Conservation (phyloP, 1,139 yeast species). For the Debaryomycetaceae sp. region DNA sequence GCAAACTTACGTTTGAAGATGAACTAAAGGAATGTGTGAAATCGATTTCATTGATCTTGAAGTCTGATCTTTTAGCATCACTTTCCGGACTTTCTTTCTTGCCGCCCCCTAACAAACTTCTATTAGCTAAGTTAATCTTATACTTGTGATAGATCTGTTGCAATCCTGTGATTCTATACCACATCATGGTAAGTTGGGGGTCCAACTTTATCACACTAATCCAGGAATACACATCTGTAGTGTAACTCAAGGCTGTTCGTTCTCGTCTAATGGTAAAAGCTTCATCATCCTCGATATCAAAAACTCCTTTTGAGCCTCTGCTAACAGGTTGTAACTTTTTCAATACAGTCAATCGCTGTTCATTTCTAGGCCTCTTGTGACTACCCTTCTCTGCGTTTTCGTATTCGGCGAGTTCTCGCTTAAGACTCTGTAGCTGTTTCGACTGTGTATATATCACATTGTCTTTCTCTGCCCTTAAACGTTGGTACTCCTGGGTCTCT, state of each 20-base stretch:
- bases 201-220: conserved; percentile 38
- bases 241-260: neutral
- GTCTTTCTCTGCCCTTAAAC: neutral
- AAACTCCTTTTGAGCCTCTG: neutral
- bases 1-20: neutral
- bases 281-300: neutral
- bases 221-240: conserved; percentile 34
- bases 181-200: conserved; percentile 39
- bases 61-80: conserved; percentile 8
- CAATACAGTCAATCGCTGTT: conserved; percentile 9
- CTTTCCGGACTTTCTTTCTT: neutral
- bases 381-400: conserved; percentile 18
- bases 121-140: conserved; percentile 22
- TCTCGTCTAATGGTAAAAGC: neutral
- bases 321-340: conserved; percentile 15
- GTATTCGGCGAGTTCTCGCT: conserved; percentile 27
- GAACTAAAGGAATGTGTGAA: conserved; percentile 20
- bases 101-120: neutral
- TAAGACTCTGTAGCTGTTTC: conserved; percentile 34
- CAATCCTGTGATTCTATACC: conserved; percentile 40
- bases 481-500: neutral
- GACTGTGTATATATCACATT: conserved; percentile 22
- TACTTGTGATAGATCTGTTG: conserved; percentile 41
- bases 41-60: conserved; percentile 20
- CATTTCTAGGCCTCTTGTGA: conserved; percentile 9